Percentiles rank a stretch among this genome's conserved stretches.
These are phyloP conservation scores for Tetradesmus lagerheimii DNA, from an alignment of 139 green algal species.

Conservation along the genomic window DNA sequence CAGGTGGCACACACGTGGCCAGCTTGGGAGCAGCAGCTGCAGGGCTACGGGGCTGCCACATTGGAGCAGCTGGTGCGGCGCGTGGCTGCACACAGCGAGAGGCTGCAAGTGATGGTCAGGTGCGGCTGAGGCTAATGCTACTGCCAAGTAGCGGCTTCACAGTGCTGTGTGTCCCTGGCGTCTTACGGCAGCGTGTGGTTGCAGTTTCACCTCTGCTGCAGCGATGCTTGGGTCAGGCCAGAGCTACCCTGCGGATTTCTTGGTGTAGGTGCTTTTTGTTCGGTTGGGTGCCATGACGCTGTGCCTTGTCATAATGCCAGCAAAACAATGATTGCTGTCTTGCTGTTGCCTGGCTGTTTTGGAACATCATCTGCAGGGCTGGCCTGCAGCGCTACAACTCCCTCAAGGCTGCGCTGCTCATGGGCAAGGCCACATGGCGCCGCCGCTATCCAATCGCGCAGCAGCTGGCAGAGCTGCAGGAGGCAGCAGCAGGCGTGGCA, in stretches of 20 bases:
- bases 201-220: no score
- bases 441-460: conserved; percentile 1
- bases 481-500: conserved; percentile 10
- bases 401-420: not conserved
- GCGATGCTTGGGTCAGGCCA: no score
- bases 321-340: no score
- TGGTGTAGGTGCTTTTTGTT: no score
- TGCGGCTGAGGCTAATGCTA: no score
- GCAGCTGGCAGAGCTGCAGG: conserved; percentile 18
- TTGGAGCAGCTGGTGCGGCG: not conserved
- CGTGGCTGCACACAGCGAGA: not conserved
- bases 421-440: conserved; percentile 6
- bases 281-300: no score
- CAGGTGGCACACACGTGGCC: conserved; percentile 37
- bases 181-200: no score
- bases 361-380: conserved; percentile 4
- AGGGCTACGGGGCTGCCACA: not conserved
- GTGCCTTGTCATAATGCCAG: no score
- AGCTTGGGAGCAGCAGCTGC: conserved; percentile 18
- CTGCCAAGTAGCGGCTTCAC: no score
- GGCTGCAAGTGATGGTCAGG: conserved; percentile 27
- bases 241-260: no score
- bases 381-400: conserved; percentile 18
- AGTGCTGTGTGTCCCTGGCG: no score
- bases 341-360: no score